phyloP scores from a whole-genome alignment of 306 rosid species.

The Styphnolobium japonicum region DNA sequence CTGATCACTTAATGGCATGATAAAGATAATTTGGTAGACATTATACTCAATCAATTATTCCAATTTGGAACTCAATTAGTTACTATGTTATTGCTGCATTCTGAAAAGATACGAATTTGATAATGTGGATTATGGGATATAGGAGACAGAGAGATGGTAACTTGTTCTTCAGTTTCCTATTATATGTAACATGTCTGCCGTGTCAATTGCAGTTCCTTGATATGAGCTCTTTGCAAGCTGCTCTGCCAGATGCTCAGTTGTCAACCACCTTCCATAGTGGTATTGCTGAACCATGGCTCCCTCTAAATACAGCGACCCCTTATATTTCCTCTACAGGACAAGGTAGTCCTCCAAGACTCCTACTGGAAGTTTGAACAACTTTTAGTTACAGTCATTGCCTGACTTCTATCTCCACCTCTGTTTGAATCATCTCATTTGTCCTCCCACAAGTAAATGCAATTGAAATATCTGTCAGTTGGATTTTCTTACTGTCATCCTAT shows the following conservation, averaged over 20 bases:
- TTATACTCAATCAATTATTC: neutral
- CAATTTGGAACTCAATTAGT: neutral
- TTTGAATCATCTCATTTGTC: constrained; percentile 10
- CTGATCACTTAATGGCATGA: neutral
- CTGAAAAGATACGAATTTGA: neutral
- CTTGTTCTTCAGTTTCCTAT: neutral
- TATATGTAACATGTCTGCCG: constrained; percentile 3
- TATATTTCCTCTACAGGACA: constrained; percentile 52
- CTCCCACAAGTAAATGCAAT: constrained; percentile 1
- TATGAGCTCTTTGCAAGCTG: constrained; percentile 58
- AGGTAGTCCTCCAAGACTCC: constrained; percentile 43
- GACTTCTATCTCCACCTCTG: neutral
- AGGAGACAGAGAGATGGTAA: neutral
- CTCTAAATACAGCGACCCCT: constrained; percentile 41
- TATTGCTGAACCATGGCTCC: constrained; percentile 64
- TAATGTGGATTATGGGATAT: neutral
- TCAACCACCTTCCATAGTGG: constrained; percentile 46
- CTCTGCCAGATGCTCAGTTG: constrained; percentile 56
- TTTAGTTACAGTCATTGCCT: neutral
- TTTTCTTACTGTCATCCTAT: neutral
- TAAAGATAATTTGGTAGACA: neutral
- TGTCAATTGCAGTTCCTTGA: constrained; percentile 53
- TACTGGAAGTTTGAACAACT: neutral
- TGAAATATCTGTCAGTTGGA: neutral
- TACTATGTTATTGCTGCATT: neutral